phyloP scores from a whole-genome alignment of 164 flowering plant species.

The Stephania cephalantha region DNA sequence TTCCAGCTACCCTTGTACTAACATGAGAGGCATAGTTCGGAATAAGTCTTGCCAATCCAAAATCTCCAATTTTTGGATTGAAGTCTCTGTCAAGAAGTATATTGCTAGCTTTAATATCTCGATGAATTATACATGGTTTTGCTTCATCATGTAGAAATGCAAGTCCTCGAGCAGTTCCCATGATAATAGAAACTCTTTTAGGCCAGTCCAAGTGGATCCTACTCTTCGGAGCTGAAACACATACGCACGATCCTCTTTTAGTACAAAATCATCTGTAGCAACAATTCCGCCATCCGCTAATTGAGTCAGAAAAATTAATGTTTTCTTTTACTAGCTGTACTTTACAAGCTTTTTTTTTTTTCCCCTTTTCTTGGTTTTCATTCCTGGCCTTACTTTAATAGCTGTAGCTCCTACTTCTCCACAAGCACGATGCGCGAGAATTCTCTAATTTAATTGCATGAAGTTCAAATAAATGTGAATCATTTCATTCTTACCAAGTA shows the following conservation, averaged over 20 bases:
- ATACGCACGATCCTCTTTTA: no score
- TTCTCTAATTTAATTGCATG: background rate
- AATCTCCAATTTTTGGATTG: slow-evolving; percentile 81
- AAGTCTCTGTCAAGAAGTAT: slow-evolving; percentile 66
- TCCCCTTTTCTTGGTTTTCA: no score
- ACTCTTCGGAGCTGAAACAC: slow-evolving; percentile 41
- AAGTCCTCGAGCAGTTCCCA: slow-evolving; percentile 72
- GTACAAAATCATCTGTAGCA: background rate
- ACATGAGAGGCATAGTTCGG: slow-evolving; percentile 83
- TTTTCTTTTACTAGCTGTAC: no score
- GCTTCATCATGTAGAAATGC: slow-evolving; percentile 83
- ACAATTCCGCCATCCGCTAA: no score
- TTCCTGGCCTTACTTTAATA: no score
- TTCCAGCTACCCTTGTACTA: slow-evolving; percentile 87
- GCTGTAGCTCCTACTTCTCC: background rate
- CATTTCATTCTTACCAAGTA: slow-evolving; percentile 44
- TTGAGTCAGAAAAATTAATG: no score
- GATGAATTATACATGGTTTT: slow-evolving; percentile 60
- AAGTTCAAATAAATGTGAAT: background rate
- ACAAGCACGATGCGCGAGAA: background rate
- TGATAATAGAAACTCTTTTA: slow-evolving; percentile 56
- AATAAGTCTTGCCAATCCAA: slow-evolving; percentile 85
- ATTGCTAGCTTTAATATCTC: slow-evolving; percentile 89
- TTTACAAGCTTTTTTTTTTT: no score
- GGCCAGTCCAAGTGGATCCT: slow-evolving; percentile 52